phyloP scores from a whole-genome alignment of 225 moss, liverwort and hornwort species.

The Pleurozium schreberi region DNA sequence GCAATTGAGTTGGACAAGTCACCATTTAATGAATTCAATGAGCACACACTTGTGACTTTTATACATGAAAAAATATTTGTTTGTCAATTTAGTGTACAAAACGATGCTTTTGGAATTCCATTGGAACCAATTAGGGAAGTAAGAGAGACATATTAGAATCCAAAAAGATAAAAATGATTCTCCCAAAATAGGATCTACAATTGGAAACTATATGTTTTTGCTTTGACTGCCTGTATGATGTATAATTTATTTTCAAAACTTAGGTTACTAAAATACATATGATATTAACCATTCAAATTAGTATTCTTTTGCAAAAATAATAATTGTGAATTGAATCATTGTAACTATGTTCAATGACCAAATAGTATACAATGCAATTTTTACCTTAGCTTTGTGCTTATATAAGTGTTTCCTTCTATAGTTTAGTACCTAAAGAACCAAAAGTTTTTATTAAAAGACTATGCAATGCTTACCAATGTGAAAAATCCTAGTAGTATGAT shows the following conservation, averaged over 20 bases:
- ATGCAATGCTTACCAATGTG: rapidly evolving
- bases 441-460: background rate
- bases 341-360: rapidly evolving
- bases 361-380: background rate
- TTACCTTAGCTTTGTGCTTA: background rate
- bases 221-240: rapidly evolving
- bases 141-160: rapidly evolving
- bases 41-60: rapidly evolving
- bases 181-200: rapidly evolving
- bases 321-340: background rate
- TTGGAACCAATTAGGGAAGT: rapidly evolving
- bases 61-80: background rate
- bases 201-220: background rate
- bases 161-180: too few relatives aligned
- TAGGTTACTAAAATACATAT: rapidly evolving
- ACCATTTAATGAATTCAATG: background rate
- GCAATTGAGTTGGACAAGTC: rapidly evolving
- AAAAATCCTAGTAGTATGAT: too few relatives aligned
- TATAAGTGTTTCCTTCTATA: too few relatives aligned
- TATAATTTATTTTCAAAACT: too few relatives aligned
- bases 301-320: background rate
- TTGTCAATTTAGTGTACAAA: background rate
- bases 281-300: rapidly evolving
- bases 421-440: too few relatives aligned
- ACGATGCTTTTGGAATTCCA: rapidly evolving